Evolutionary conservation across 2,329 filamentous ascomycete species (phyloP).

Genomic region (Rachicladosporium sp.): DNA sequence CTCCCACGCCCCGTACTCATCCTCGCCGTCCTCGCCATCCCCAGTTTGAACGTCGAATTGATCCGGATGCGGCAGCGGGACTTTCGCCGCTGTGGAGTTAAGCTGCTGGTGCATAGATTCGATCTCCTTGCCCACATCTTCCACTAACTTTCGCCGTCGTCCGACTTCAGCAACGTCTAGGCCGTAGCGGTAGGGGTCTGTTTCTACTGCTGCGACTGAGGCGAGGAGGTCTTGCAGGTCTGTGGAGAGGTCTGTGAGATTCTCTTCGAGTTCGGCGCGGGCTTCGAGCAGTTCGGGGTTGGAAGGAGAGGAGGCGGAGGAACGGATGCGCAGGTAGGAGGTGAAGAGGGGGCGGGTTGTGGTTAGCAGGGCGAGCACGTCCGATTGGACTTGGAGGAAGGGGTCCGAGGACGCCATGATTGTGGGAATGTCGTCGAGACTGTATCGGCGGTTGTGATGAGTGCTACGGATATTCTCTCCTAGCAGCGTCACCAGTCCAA

Average conservation of each 20-base stretch:
- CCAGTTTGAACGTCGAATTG: constrained; percentile 31
- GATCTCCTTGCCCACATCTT: constrained; percentile 79
- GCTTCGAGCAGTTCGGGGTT: constrained; percentile 59
- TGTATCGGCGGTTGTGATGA: too few species aligned
- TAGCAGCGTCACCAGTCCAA: too few species aligned
- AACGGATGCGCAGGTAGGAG: constrained; percentile 91
- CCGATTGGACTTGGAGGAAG: constrained; percentile 44
- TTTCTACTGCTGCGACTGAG: constrained; percentile 76
- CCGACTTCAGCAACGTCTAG: constrained; percentile 71
- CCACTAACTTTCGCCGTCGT: constrained; percentile 67
- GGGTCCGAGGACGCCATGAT: constrained; percentile 29
- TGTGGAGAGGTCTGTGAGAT: constrained; percentile 58
- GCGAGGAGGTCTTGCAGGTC: constrained; percentile 83
- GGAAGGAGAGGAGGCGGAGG: constrained; percentile 56
- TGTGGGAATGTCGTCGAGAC: too few species aligned
- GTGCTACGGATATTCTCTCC: too few species aligned
- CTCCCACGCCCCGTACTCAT: constrained; percentile 59
- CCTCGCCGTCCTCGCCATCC: constrained; percentile 28
- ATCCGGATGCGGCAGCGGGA: constrained; percentile 48
- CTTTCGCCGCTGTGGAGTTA: constrained; percentile 43
- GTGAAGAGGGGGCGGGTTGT: constrained; percentile 77
- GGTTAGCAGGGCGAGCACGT: constrained; percentile 74
- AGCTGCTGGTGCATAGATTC: constrained; percentile 82
- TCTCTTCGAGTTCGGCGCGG: constrained; percentile 64
- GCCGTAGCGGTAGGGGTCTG: constrained; percentile 76